Percentiles rank a stretch among this genome's conserved stretches.
Conservation (phyloP, 2,329 filamentous ascomycete genomes). For the Camptophora hylomeconis region DNA sequence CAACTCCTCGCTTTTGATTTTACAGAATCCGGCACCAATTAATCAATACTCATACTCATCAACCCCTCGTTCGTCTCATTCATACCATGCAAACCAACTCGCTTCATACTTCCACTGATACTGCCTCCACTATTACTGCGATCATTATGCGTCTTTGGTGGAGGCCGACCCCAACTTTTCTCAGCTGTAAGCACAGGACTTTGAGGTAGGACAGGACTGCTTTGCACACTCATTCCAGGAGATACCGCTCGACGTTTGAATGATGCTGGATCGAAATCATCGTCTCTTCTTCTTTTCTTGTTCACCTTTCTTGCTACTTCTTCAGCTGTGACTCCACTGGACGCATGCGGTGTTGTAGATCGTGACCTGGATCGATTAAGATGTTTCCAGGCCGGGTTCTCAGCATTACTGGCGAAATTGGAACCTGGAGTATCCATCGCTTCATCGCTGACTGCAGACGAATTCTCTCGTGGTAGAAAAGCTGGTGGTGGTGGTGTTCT, state of each 20-base stretch:
- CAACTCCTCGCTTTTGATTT: too few relatives aligned
- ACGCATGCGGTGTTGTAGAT: constrained; percentile 30
- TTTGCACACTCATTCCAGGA: constrained; percentile 80
- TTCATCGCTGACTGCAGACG: constrained; percentile 30
- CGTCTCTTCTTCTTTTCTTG: constrained; percentile 73
- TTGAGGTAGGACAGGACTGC: constrained; percentile 70
- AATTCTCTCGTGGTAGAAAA: constrained; percentile 42
- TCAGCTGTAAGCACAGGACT: constrained; percentile 60
- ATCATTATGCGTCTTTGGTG: constrained; percentile 45
- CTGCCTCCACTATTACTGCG: constrained; percentile 30
- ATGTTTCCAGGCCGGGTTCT: constrained; percentile 17
- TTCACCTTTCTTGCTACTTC: constrained; percentile 69
- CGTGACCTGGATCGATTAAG: constrained; percentile 22
- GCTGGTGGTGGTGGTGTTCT: constrained; percentile 56
- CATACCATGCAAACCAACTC: constrained; percentile 81
- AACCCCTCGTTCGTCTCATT: constrained; percentile 86
- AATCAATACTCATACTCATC: constrained; percentile 97
- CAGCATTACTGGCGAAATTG: constrained; percentile 13
- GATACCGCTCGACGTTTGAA: constrained; percentile 89
- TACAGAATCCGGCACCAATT: too few relatives aligned
- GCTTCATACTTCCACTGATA: constrained; percentile 36
- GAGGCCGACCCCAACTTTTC: constrained; percentile 54
- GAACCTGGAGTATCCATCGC: constrained; percentile 26
- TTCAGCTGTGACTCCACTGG: constrained; percentile 38
- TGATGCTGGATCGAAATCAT: constrained; percentile 75